Conservation (phyloP, 176 grass and related monocot species). For the Bonia amplexicaulis region DNA sequence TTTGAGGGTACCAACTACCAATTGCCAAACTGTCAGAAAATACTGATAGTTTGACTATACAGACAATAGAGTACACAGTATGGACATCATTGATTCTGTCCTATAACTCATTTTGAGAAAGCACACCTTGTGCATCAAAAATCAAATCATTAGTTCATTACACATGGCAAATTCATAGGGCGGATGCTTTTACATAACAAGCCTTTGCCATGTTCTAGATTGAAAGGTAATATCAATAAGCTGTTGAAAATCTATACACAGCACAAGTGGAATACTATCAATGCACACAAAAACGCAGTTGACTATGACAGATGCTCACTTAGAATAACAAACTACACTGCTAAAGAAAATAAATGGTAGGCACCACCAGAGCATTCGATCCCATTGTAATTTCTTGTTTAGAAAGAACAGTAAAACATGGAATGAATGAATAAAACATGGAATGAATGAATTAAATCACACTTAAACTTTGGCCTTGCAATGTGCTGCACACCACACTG, state of each 20-base stretch:
- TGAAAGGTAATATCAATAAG: background rate
- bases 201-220: background rate
- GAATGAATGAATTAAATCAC: background rate
- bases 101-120: background rate
- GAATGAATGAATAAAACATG: background rate
- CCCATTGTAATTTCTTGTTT: background rate
- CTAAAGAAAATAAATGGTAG: background rate
- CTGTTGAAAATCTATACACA: background rate
- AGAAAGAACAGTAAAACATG: background rate
- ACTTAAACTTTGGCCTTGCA: background rate
- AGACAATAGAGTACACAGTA: background rate
- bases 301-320: background rate
- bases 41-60: background rate
- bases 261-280: background rate
- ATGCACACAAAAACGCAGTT: background rate
- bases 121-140: background rate
- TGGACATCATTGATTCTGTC: background rate
- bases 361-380: background rate
- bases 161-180: background rate
- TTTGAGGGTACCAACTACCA: conserved; percentile 2
- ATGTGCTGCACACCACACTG: background rate
- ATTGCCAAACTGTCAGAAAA: conserved; percentile 13
- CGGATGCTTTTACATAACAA: background rate
- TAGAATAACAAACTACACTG: background rate
- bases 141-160: background rate